Base-by-base conservation (phyloP, 176 grass and related monocot species). In the Musa itinerans region DNA sequence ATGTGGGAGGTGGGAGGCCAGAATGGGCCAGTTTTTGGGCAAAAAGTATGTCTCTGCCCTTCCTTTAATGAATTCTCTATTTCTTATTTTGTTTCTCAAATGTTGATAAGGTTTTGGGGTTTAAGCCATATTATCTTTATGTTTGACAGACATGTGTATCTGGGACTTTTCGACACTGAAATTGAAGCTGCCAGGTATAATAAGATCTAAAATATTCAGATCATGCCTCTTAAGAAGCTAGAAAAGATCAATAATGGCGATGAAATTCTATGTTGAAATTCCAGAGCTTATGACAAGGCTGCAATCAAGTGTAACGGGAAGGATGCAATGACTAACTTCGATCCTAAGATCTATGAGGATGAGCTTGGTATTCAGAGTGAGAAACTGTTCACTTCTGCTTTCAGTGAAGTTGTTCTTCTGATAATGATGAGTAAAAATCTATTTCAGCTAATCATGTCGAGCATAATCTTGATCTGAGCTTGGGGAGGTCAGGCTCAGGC, bases 1-100 rank as follows among this genome's bases (percentile, higher is more conserved):
- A 57, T 74, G 72, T 57, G 72, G 72, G 50, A 74, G 51, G 19
- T 74, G 72, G 72, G 72, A 74, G 17, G 72, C 72, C 27, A 74
- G 72, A 74, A 59, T 74, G 72, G 72, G 72, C 53, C 72, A 74
- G 24, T 74, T 74, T 24, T 9, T 74, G 54, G 72, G 72, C 11
- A 74, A 74, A 34, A 74, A 74, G 72, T 74, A 74, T 58, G 14
- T 16, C 13, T 69, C 27, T 69, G 27, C 11, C 43, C 14, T 19
- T 69, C 1, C 1, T 0, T 69, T 8, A 61, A 19, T 61, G 14
- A 14, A 16, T 61, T 16, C 16, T n/a, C 5, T 7, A 6, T 43
- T 43, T 43, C 34, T 43, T 43, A 61, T 19, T 19, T 7, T n/a
- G 27, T 50, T 50, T 16, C 14, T 70, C 49, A 1, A 16, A n/a